phyloP scores from a whole-genome alignment of 2,329 filamentous ascomycete species.

The Colletotrichum kahawae region DNA sequence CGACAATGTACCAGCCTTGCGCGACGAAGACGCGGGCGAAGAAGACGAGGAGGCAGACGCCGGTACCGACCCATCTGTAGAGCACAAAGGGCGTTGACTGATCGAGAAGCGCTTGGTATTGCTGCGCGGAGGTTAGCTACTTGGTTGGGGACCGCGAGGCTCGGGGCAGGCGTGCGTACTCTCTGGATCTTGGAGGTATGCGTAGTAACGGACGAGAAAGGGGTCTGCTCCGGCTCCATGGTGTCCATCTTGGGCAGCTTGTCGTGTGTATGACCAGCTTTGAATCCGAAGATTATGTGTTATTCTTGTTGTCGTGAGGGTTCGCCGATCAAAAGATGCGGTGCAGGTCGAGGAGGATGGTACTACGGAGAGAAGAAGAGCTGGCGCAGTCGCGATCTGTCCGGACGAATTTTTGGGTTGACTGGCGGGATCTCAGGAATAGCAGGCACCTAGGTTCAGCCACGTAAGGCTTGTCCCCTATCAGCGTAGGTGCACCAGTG shows the following conservation, averaged over 20 bases:
- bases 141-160: neutral
- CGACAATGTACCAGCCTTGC: constrained; percentile 99
- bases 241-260: constrained; percentile 72
- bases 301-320: neutral
- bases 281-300: neutral
- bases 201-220: constrained; percentile 86
- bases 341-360: neutral
- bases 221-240: constrained; percentile 85
- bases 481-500: neutral
- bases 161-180: constrained; percentile 54
- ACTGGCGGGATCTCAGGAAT: constrained; percentile 1
- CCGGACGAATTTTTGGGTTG: constrained; percentile 20
- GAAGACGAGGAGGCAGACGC: constrained; percentile 76
- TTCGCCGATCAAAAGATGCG: neutral
- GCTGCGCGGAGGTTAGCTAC: constrained; percentile 53
- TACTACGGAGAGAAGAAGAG: neutral
- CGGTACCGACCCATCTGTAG: constrained; percentile 93
- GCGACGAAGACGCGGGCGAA: constrained; percentile 88
- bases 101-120: constrained; percentile 94
- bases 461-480: constrained; percentile 24
- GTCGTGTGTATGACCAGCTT: neutral
- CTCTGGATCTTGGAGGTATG: constrained; percentile 79
- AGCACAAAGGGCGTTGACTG: constrained; percentile 87
- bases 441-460: constrained; percentile 14
- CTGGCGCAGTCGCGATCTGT: constrained; percentile 18